Conservation (phyloP, 1,284 basidiomycete species). For the Trichosporon faecale region DNA sequence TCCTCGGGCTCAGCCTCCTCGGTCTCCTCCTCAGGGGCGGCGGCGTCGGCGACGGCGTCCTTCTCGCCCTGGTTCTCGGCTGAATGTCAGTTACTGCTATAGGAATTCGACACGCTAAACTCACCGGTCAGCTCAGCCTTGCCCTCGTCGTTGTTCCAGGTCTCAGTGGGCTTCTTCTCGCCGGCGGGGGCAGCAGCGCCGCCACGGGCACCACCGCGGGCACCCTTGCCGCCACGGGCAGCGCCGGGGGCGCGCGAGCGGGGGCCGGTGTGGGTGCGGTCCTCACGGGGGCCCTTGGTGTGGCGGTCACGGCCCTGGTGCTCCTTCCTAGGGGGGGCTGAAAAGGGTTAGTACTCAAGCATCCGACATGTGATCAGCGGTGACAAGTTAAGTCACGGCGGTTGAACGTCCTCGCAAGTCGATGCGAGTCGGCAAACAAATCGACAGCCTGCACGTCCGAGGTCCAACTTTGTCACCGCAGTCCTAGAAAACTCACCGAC, state of each 20-base stretch:
- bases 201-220: conserved; percentile 30
- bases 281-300: conserved; percentile 49
- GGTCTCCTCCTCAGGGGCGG: conserved; percentile 41
- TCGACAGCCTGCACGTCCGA: neutral
- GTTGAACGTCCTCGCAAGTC: neutral
- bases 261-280: conserved; percentile 33
- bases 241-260: conserved; percentile 38
- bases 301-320: conserved; percentile 44
- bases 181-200: conserved; percentile 56
- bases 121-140: conserved; percentile 66
- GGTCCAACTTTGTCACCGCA: neutral
- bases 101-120: conserved; percentile 27
- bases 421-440: neutral
- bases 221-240: conserved; percentile 41
- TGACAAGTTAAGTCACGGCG: neutral
- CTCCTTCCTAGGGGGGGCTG: conserved; percentile 36
- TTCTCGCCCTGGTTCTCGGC: conserved; percentile 55
- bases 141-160: conserved; percentile 87
- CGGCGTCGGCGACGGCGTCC: conserved; percentile 37
- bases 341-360: neutral
- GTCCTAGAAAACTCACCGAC: conserved; percentile 40
- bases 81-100: conserved; percentile 36
- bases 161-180: conserved; percentile 73
- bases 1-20: conserved; percentile 78
- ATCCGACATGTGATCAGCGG: neutral